Conservation (phyloP, 345 rosid species). For the Microcos paniculata region DNA sequence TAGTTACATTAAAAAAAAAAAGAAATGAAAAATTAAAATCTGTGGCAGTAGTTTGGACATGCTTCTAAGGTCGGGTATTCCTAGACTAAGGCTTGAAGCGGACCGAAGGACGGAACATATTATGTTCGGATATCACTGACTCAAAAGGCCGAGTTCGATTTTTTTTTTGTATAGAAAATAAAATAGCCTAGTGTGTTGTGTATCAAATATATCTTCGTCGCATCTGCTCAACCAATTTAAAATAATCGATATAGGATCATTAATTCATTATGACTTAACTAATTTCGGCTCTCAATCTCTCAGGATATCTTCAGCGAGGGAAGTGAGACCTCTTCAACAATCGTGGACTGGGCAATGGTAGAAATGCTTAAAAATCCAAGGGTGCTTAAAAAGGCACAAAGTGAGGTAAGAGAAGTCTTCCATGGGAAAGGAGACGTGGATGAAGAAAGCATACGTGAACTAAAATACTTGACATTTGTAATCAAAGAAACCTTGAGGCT, state of each 20-base stretch:
- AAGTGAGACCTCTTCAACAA: constrained; percentile 30
- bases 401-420: constrained; percentile 24
- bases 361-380: too few relatives aligned
- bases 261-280: not conserved
- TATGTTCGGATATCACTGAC: too few relatives aligned
- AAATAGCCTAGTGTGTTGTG: too few relatives aligned
- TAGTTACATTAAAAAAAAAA: too few relatives aligned
- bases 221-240: not conserved
- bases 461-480: constrained; percentile 21
- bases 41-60: too few relatives aligned
- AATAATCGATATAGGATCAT: not conserved
- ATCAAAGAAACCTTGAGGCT: constrained; percentile 31
- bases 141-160: too few relatives aligned
- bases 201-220: too few relatives aligned
- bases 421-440: constrained; percentile 3
- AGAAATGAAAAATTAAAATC: too few relatives aligned
- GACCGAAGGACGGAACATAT: too few relatives aligned
- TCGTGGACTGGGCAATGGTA: constrained; percentile 29
- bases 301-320: constrained; percentile 32
- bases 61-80: too few relatives aligned
- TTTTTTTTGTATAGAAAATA: too few relatives aligned
- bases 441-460: constrained; percentile 11
- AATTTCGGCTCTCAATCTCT: not conserved
- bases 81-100: too few relatives aligned
- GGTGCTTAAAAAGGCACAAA: constrained; percentile 25